A percentile compares a stretch with the other conserved stretches of the same genome.
phyloP scores from a whole-genome alignment of 2,329 filamentous ascomycete genomes.

The Hawksworthiomyces lignivorus region DNA sequence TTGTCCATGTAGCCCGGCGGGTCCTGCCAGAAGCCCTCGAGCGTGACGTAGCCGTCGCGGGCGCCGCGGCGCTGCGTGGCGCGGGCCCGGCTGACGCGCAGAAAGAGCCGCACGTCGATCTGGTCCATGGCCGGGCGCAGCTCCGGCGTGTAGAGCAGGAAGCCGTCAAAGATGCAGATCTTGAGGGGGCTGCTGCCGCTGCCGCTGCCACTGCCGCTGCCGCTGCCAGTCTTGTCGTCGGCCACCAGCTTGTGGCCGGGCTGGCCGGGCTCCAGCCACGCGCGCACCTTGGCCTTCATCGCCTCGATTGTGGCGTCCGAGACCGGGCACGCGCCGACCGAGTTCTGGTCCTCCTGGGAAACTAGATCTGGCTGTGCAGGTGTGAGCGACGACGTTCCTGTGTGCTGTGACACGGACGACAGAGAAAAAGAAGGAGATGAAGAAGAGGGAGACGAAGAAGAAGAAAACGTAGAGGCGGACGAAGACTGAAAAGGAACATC shows the following conservation, averaged over 20 bases:
- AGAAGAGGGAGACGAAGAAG: background rate
- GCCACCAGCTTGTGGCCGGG: constrained; percentile 28
- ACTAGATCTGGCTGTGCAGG: constrained; percentile 37
- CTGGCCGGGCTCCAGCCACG: constrained; percentile 37
- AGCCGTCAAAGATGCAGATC: constrained; percentile 78
- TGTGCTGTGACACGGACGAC: too few relatives aligned
- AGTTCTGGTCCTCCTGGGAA: constrained; percentile 58
- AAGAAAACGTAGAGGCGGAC: background rate
- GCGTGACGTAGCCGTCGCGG: constrained; percentile 68
- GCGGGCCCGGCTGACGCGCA: constrained; percentile 58
- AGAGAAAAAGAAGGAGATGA: too few relatives aligned
- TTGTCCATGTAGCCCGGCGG: constrained; percentile 90
- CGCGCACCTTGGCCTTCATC: constrained; percentile 38
- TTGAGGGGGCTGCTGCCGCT: constrained; percentile 21
- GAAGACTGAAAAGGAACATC: background rate
- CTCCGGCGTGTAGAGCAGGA: constrained; percentile 63
- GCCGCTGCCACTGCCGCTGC: too few relatives aligned
- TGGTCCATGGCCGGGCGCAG: constrained; percentile 48
- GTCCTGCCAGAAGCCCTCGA: constrained; percentile 91
- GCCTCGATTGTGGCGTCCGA: constrained; percentile 36
- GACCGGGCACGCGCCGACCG: constrained; percentile 48
- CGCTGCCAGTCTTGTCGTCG: too few relatives aligned
- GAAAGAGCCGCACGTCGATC: constrained; percentile 71
- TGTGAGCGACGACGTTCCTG: constrained; percentile 8
- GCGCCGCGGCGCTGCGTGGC: constrained; percentile 61